Evolutionary conservation across 1,284 basidiomycete genomes (phyloP), one percentile per base, ranked within the genome.

Genomic region (Ceratobasidium sp.): DNA sequence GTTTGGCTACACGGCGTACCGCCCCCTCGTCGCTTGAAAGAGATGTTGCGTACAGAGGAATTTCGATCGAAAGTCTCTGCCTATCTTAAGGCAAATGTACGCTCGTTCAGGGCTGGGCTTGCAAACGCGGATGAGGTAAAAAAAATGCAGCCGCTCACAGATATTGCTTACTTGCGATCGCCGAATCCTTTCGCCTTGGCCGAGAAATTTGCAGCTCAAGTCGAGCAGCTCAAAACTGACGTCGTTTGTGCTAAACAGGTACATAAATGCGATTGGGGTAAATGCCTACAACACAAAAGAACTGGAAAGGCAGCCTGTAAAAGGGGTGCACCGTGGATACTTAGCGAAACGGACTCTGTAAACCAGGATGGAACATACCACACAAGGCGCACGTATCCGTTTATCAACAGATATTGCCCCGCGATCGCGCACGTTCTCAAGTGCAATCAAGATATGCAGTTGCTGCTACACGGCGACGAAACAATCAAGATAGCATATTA

Each of bases 361-460:
- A 35, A 76, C 5, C 79, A 28, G 1, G 28, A 49, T 11, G 65
- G 65, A 15, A 35, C 45, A 2, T 51, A 51, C n/a, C 45, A 35
- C 23, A 67, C 65, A 35, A 61, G n/a, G 8, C 58, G 83, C 5
- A 4, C 76, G 11, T 81, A 79, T 65, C 77, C 37, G 1, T 83
- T 77, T 51, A 35, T 86, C 20, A 86, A 83, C 56, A 64, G 23
- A 1, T 86, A 80, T 79, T 79, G 79, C 49, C 84, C 83, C 0
- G 35, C 78, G 0, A 58, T 86, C 0, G 45, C 81, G 1, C 23
- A 80, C 2, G 78, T 71, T 35, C 20, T 81, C 1, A 77, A 79
- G 0, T 82, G 82, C 67, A 86, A 86, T 76, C 81, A 85, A 67
- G 82, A 86, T 77, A 76, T 79, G 0, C 85, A 86, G 75, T 64